These are phyloP conservation scores for Chrysoporthe deuterocubensis DNA, from an alignment of 2,329 filamentous ascomycete genomes.

Conservation along the genomic window DNA sequence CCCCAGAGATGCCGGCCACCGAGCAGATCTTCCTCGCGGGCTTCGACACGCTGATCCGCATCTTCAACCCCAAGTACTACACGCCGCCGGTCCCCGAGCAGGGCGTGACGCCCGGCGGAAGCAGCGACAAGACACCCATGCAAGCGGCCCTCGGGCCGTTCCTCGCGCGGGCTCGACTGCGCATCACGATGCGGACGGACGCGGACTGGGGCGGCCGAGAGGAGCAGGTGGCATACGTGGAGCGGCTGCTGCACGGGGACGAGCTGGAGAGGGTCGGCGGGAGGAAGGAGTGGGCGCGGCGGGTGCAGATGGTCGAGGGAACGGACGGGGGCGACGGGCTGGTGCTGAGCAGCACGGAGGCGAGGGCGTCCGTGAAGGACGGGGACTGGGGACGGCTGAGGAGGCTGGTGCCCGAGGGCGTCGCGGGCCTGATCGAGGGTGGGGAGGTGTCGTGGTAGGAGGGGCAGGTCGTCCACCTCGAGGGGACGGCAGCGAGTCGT, in stretches of 20 bases:
- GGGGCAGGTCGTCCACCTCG: not conserved
- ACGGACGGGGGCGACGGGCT: slow-evolving; percentile 41
- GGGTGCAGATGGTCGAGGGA: slow-evolving; percentile 64
- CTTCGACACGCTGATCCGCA: slow-evolving; percentile 75
- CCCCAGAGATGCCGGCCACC: slow-evolving; percentile 24
- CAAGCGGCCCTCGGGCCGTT: slow-evolving; percentile 64
- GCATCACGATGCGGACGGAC: slow-evolving; percentile 66
- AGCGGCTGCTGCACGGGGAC: slow-evolving; percentile 48
- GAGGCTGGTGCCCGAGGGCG: slow-evolving; percentile 58
- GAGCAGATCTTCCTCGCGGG: slow-evolving; percentile 73
- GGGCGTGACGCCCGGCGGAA: not conserved
- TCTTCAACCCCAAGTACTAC: slow-evolving; percentile 77
- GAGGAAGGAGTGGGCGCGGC: slow-evolving; percentile 58
- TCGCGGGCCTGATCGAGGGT: slow-evolving; percentile 61
- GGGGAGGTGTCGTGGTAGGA: slow-evolving; percentile 50
- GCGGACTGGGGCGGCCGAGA: slow-evolving; percentile 62
- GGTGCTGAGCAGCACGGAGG: slow-evolving; percentile 64
- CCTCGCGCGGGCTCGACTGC: slow-evolving; percentile 63
- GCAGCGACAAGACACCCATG: slow-evolving; percentile 43
- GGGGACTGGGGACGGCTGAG: slow-evolving; percentile 52
- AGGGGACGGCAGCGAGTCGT: not conserved
- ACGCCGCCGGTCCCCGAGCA: slow-evolving; percentile 35
- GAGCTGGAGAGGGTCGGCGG: slow-evolving; percentile 58
- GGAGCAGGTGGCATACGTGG: slow-evolving; percentile 60
- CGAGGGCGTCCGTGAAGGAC: slow-evolving; percentile 58